phyloP scores from a whole-genome alignment of 2,329 filamentous ascomycete genomes.

The Zasmidium cellare region DNA sequence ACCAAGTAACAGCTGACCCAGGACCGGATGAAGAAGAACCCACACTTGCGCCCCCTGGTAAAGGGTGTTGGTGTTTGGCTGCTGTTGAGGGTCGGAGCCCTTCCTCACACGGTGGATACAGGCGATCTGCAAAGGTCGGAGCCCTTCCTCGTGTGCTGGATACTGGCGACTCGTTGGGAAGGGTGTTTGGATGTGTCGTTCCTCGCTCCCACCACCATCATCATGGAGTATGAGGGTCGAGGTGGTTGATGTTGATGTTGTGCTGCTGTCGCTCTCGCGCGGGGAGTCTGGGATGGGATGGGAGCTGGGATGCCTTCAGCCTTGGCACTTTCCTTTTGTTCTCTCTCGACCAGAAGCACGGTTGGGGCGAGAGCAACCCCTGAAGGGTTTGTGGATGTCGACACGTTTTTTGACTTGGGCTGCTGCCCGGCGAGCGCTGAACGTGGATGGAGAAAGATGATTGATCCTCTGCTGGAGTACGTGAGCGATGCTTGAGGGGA shows the following conservation, averaged over 20 bases:
- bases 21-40: constrained; percentile 88
- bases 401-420: background rate
- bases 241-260: too few species aligned
- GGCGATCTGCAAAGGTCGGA: background rate
- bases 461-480: background rate
- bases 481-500: background rate
- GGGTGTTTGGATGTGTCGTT: too few species aligned
- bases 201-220: too few species aligned
- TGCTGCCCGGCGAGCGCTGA: too few species aligned
- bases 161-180: too few species aligned
- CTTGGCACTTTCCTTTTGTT: background rate
- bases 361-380: background rate
- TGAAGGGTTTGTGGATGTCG: background rate
- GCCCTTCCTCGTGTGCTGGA: too few species aligned
- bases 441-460: too few species aligned
- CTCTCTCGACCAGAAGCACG: too few species aligned
- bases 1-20: constrained; percentile 77
- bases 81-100: background rate
- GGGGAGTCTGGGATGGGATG: too few species aligned
- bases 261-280: too few species aligned
- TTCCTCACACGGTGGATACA: background rate
- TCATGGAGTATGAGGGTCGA: too few species aligned
- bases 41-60: constrained; percentile 42
- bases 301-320: background rate
- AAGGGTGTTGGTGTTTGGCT: too few species aligned